phyloP scores from a whole-genome alignment of 495 filamentous ascomycete genomes.

The Pseudevernia furfuracea region DNA sequence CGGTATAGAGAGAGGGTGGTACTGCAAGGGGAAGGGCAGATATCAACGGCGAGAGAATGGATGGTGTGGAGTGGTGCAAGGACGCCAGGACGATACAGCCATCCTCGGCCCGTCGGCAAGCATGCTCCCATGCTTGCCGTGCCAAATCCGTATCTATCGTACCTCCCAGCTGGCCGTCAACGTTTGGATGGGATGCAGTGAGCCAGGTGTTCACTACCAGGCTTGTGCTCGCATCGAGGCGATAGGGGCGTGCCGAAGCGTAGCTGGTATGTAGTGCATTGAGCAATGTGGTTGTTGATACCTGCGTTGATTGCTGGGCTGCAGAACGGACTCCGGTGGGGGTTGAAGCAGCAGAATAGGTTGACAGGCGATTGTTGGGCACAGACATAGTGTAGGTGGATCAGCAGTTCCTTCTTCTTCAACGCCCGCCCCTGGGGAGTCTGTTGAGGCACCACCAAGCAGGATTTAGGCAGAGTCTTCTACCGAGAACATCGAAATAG shows the following conservation, averaged over 20 bases:
- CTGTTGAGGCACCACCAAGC: not conserved
- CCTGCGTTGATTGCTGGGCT: slow-evolving; percentile 62
- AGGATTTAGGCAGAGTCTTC: not conserved
- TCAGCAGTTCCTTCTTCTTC: not conserved
- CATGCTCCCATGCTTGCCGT: slow-evolving; percentile 91
- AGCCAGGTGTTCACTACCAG: slow-evolving; percentile 94
- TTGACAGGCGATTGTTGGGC: slow-evolving; percentile 74
- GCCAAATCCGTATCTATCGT: slow-evolving; percentile 75
- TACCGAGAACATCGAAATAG: not conserved
- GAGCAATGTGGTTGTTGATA: slow-evolving; percentile 86
- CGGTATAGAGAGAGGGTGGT: slow-evolving; percentile 63
- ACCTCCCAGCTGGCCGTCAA: slow-evolving; percentile 61
- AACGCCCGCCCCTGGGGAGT: not conserved
- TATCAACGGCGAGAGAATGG: slow-evolving; percentile 73
- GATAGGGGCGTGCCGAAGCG: slow-evolving; percentile 69
- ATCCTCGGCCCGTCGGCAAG: slow-evolving; percentile 87
- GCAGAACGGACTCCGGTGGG: slow-evolving; percentile 47
- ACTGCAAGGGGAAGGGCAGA: slow-evolving; percentile 69
- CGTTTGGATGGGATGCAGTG: slow-evolving; percentile 58
- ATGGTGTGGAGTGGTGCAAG: slow-evolving; percentile 81
- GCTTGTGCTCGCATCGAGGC: slow-evolving; percentile 83
- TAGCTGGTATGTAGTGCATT: slow-evolving; percentile 89
- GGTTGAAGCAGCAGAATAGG: slow-evolving; percentile 72
- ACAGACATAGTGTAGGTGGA: slow-evolving; percentile 37
- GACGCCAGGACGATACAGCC: slow-evolving; percentile 86